Percentiles rank a stretch among this genome's conserved stretches.
Conservation (phyloP, 2,329 filamentous ascomycete genomes). For the Sclerotiophoma versabilis region DNA sequence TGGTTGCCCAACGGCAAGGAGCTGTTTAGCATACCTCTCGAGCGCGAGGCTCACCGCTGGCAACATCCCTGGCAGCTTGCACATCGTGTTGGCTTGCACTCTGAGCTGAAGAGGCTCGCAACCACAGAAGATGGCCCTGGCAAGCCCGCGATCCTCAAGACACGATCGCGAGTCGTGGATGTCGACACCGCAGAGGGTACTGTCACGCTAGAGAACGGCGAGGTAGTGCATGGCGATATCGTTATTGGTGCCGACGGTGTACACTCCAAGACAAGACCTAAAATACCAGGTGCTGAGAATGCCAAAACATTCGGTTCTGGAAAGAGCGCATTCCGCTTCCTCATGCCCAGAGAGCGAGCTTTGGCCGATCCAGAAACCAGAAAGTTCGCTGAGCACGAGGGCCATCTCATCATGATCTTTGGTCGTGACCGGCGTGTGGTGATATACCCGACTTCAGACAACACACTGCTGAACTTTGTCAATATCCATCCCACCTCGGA, state of each 20-base stretch:
- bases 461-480: slow-evolving; percentile 57
- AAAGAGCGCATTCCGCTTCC: slow-evolving; percentile 65
- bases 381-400: slow-evolving; percentile 48
- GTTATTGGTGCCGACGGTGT: slow-evolving; percentile 65
- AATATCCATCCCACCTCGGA: slow-evolving; percentile 51
- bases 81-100: slow-evolving; percentile 63
- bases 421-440: slow-evolving; percentile 55
- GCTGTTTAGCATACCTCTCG: slow-evolving; percentile 48
- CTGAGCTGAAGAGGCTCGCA: slow-evolving; percentile 58
- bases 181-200: slow-evolving; percentile 48
- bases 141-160: slow-evolving; percentile 50
- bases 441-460: slow-evolving; percentile 57
- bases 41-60: slow-evolving; percentile 54
- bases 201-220: slow-evolving; percentile 49
- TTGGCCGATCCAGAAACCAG: slow-evolving; percentile 50
- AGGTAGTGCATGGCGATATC: slow-evolving; percentile 56
- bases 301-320: slow-evolving; percentile 56
- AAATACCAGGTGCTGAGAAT: slow-evolving; percentile 36
- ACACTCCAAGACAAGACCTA: slow-evolving; percentile 46
- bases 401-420: slow-evolving; percentile 55
- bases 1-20: slow-evolving; percentile 49
- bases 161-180: slow-evolving; percentile 53
- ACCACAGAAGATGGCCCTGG: slow-evolving; percentile 47
- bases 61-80: slow-evolving; percentile 61
- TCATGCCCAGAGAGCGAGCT: slow-evolving; percentile 57